Percentiles rank a stretch among this genome's conserved stretches.
Evolutionary conservation across 495 filamentous ascomycete genomes (phyloP).

Genomic region (Podospora pseudopauciseta): DNA sequence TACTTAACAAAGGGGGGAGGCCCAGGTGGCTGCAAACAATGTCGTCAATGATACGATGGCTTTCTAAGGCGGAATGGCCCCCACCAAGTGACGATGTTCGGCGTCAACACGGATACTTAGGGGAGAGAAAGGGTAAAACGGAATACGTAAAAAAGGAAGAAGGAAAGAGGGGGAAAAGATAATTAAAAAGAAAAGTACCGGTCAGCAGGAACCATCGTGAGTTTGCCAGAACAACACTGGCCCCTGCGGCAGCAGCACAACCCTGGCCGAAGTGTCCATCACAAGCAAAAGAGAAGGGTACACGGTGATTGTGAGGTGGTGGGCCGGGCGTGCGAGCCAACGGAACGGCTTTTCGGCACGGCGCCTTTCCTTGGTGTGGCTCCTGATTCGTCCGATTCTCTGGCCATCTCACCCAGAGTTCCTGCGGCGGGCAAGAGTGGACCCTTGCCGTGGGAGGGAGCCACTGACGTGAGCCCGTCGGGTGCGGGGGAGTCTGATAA

Average conservation of each 20-base stretch:
- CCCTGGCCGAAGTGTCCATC: not conserved
- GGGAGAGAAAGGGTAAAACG: not conserved
- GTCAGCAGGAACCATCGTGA: not conserved
- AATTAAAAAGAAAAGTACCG: not conserved
- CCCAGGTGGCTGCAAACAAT: constrained; percentile 7
- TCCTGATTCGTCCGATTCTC: not conserved
- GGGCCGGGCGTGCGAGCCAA: constrained; percentile 2
- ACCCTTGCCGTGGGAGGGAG: not conserved
- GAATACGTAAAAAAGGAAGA: not conserved
- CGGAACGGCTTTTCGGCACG: constrained; percentile 2
- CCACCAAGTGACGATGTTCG: not conserved
- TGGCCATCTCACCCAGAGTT: not conserved
- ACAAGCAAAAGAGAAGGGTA: not conserved
- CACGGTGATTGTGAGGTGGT: not conserved
- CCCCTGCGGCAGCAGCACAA: not conserved
- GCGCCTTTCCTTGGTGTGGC: not conserved
- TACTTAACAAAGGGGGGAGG: constrained; percentile 20
- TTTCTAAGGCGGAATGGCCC: too few relatives aligned
- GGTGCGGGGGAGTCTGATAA: constrained; percentile 12
- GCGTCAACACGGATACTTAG: not conserved
- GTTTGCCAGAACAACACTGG: not conserved
- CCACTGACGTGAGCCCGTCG: constrained; percentile 11
- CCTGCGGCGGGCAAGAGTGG: not conserved
- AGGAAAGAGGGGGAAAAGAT: not conserved
- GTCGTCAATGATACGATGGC: constrained; percentile 6